phyloP scores from a whole-genome alignment of 2,329 filamentous ascomycete genomes.

The Pseudogymnoascus sp. region DNA sequence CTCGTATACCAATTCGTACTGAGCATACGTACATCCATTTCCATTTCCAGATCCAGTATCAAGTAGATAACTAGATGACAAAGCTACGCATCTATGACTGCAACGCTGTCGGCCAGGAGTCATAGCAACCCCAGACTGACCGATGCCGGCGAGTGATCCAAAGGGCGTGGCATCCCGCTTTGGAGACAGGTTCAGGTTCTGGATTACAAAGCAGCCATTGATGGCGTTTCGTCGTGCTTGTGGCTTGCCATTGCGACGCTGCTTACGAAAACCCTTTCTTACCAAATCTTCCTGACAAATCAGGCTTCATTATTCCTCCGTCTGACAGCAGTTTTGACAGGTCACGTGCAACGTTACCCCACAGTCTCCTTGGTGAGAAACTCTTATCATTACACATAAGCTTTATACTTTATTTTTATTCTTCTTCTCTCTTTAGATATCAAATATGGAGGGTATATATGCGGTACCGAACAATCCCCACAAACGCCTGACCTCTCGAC shows the following conservation, averaged over 20 bases:
- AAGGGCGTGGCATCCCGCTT: not conserved
- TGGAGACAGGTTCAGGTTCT: not conserved
- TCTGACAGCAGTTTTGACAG: not conserved
- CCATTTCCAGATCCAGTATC: not conserved
- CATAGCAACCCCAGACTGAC: not conserved
- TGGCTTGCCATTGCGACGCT: conserved; percentile 1
- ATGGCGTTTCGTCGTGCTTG: not conserved
- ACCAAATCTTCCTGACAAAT: conserved; percentile 3
- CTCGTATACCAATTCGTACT: not conserved
- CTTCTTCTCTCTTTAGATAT: not conserved
- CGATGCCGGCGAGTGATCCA: not conserved
- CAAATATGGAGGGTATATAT: not conserved
- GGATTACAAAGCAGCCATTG: not conserved
- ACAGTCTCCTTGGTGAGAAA: too few relatives aligned
- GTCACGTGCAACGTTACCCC: not conserved
- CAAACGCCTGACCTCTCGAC: not conserved
- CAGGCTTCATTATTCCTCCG: not conserved
- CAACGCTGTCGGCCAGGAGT: conserved; percentile 4
- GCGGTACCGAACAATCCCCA: not conserved
- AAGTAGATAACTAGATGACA: not conserved
- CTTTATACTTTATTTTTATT: too few relatives aligned
- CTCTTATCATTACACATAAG: too few relatives aligned
- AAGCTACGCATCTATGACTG: not conserved
- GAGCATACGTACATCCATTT: not conserved
- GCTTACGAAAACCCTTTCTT: not conserved